Base-by-base conservation (phyloP, 495 filamentous ascomycete genomes). In the Talaromyces thailandensis region DNA sequence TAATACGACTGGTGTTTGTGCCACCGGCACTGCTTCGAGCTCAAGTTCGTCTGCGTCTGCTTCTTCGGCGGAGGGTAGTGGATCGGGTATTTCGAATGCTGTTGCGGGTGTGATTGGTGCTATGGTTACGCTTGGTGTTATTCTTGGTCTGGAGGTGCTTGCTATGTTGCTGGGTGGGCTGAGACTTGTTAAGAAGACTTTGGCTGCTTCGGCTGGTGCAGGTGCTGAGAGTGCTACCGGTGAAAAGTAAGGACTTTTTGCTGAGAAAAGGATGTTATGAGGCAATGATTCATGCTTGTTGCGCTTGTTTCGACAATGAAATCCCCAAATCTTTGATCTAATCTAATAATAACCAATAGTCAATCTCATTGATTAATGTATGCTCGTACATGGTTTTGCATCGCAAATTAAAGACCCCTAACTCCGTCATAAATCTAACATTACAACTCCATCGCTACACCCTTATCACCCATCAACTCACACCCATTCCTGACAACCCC, bases 401-500 rank as follows among this genome's bases (percentile, higher is more conserved):
- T 40, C 35, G 14, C 31, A 35, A 35, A 35, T 40, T 9, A 48
- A 45, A 18, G 14, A 11, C 0, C n/a, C 43, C 25, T 14, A 51
- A 50, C 59, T 61, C 45, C 43, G 6, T 29, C 26, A 18, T 35
- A 50, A 12, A 18, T 61, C 35, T 37, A 24, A 58, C 32, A 25
- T 57, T 26, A 55, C 45, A 52, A 53, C 31, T 58, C 65, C 66
- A 73, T 63, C 62, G 65, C 62, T 63, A 45, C 29, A 55, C 64
- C 66, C 40, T 70, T 69, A 51, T 71, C 68, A 21, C 71, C 73
- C 79, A 89, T 82, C 62, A 96, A 72, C 72, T 96, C 93, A 37
- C 88, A 90, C 0, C 95, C 94, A 65, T 85, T 87, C 66, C 94
- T 86, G 37, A 98, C 82, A 6, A 95, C 91, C 0, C 95, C 94